Evolutionary conservation across 495 filamentous ascomycete genomes (phyloP), one percentile per base, ranked within the genome.

Genomic region (Xylaria curta): DNA sequence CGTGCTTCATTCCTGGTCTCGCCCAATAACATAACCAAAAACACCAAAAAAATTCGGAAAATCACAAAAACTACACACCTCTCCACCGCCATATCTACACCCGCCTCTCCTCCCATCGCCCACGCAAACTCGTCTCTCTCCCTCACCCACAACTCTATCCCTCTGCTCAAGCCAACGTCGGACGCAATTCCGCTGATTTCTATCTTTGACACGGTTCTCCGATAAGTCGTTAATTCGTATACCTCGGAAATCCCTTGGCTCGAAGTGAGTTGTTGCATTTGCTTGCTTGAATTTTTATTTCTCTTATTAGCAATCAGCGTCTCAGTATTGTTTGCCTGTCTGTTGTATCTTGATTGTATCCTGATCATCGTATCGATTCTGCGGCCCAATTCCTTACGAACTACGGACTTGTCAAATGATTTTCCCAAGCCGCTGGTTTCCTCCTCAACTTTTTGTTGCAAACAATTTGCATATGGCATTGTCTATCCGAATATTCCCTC

Each of bases 31-130:
- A 78, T 73, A 80, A 79, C 79, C 80, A 82, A 84, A 78, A 76
- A 76, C 80, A 78, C 75, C 87, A 87, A 88, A 88, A 87, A 88
- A 87, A 74, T 85, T 85, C 83, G 86, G 86, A 79, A 79, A 78
- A 79, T 67, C 61, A 76, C 24, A 74, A 76, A 81, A 78, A 69
- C 38, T 8, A 65, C 66, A 68, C 58, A 56, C 68, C 72, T 69
- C 75, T 70, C 72, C 68, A 70, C 68, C 75, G 63, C 68, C 75
- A 58, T 72, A 74, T 73, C 77, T 75, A 73, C 74, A 74, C 73
- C 61, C 66, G 68, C 68, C 63, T 59, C 47, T 49, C 70, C 64
- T 72, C n/a, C n/a, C 26, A 17, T 51, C 21, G 40, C 36, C 65
- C 36, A 49, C 53, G 15, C 36, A 26, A 31, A n/a, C 53, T 40